These are phyloP conservation scores for Plenodomus lindquistii DNA, from an alignment of 2,329 filamentous ascomycete species.

Conservation along the genomic window DNA sequence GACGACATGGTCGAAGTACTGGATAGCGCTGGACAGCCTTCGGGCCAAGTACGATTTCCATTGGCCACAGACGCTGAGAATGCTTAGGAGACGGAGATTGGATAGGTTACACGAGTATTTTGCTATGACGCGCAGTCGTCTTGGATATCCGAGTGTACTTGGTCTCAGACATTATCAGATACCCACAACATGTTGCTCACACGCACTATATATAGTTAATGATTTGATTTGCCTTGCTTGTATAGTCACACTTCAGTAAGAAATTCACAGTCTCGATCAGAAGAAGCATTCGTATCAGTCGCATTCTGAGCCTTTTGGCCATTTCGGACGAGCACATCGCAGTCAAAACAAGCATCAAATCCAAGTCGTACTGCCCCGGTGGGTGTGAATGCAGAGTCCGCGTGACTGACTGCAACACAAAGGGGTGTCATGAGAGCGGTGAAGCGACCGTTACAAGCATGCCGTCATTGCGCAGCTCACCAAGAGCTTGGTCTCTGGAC, in stretches of 20 bases:
- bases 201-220: neutral
- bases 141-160: neutral
- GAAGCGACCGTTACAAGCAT: slow-evolving; percentile 13
- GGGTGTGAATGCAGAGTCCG: too few species aligned
- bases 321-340: too few species aligned
- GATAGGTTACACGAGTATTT: neutral
- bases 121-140: neutral
- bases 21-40: slow-evolving; percentile 37
- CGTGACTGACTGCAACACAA: slow-evolving; percentile 2
- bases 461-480: slow-evolving; percentile 18
- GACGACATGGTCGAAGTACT: slow-evolving; percentile 42
- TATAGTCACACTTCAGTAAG: too few species aligned
- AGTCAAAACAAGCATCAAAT: too few species aligned
- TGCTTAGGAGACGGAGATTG: neutral
- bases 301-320: too few species aligned
- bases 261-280: too few species aligned
- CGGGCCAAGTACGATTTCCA: slow-evolving; percentile 33
- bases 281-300: too few species aligned
- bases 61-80: neutral
- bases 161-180: neutral
- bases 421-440: slow-evolving; percentile 18
- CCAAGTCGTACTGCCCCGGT: too few species aligned
- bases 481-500: slow-evolving; percentile 4
- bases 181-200: slow-evolving; percentile 7
- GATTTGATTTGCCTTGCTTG: neutral